These are phyloP conservation scores for Dimocarpus longan DNA, from an alignment of 345 rosid species.

Conservation along the genomic window DNA sequence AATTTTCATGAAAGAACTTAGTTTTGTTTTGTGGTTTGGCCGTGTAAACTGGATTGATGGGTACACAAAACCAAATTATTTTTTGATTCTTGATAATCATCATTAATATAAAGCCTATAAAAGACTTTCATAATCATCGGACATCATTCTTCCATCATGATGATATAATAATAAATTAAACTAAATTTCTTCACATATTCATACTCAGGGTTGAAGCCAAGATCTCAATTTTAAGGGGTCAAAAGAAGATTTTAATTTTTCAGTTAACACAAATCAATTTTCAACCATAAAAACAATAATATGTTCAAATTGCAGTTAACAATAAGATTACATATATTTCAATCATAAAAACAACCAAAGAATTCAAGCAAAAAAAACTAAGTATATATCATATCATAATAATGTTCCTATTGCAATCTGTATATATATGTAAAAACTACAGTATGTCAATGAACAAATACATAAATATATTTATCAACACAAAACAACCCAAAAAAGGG, in stretches of 20 bases:
- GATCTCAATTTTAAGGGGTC: too few relatives aligned
- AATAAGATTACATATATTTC: not conserved
- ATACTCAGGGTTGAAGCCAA: too few relatives aligned
- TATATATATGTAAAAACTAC: not conserved
- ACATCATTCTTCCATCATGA: conserved; percentile 16
- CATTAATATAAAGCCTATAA: conserved; percentile 11
- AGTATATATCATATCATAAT: not conserved
- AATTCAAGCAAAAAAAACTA: not conserved
- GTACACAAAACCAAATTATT: not conserved
- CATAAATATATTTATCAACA: not conserved
- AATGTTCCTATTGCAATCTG: not conserved
- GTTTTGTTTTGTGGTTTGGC: not conserved
- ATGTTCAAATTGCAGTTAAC: not conserved
- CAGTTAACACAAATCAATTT: too few relatives aligned
- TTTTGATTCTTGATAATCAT: not conserved
- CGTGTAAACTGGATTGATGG: not conserved
- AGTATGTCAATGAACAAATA: conserved; percentile 6
- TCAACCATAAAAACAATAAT: too few relatives aligned
- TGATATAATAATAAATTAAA: not conserved
- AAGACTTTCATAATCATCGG: not conserved
- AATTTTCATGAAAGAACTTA: not conserved
- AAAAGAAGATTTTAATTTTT: too few relatives aligned
- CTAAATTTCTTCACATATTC: not conserved
- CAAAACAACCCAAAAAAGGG: not conserved
- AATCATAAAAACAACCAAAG: not conserved